phyloP scores from a whole-genome alignment of 1,139 yeast species.

The Candida albicans region DNA sequence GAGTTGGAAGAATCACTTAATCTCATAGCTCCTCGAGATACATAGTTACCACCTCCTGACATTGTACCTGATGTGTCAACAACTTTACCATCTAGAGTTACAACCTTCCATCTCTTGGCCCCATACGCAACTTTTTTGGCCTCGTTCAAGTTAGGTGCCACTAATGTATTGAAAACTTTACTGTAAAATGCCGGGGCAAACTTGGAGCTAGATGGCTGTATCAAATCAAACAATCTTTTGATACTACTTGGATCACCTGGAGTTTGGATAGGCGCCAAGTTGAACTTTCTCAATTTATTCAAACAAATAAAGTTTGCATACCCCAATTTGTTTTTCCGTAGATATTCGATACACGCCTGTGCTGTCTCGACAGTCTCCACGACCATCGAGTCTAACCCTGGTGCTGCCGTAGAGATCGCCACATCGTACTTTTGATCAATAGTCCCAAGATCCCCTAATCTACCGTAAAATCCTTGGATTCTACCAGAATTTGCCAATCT shows the following conservation, averaged over 20 bases:
- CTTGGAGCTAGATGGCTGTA: constrained; percentile 61
- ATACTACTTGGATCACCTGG: constrained; percentile 67
- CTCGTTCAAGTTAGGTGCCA: constrained; percentile 72
- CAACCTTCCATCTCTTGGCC: constrained; percentile 76
- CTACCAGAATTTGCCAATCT: constrained; percentile 80
- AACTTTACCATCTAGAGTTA: constrained; percentile 87
- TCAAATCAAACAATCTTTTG: constrained; percentile 82
- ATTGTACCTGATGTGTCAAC: constrained; percentile 96
- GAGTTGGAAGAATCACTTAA: constrained; percentile 32
- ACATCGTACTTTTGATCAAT: constrained; percentile 88
- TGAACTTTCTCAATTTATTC: constrained; percentile 67
- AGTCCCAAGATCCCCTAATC: constrained; percentile 86
- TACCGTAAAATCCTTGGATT: constrained; percentile 81
- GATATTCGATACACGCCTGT: constrained; percentile 83
- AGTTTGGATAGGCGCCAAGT: constrained; percentile 60
- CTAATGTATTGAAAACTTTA: constrained; percentile 82
- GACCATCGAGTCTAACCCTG: constrained; percentile 87
- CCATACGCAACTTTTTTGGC: constrained; percentile 93
- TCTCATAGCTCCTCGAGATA: constrained; percentile 66
- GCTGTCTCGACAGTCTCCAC: constrained; percentile 95
- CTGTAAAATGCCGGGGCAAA: constrained; percentile 90
- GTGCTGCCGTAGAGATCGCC: constrained; percentile 94
- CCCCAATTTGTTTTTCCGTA: constrained; percentile 83
- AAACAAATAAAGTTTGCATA: constrained; percentile 86
- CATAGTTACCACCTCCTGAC: constrained; percentile 90